These are phyloP conservation scores for Cyanidiococcus yangmingshanensis DNA, from an alignment of 23 red algal genomes.

Conservation along the genomic window DNA sequence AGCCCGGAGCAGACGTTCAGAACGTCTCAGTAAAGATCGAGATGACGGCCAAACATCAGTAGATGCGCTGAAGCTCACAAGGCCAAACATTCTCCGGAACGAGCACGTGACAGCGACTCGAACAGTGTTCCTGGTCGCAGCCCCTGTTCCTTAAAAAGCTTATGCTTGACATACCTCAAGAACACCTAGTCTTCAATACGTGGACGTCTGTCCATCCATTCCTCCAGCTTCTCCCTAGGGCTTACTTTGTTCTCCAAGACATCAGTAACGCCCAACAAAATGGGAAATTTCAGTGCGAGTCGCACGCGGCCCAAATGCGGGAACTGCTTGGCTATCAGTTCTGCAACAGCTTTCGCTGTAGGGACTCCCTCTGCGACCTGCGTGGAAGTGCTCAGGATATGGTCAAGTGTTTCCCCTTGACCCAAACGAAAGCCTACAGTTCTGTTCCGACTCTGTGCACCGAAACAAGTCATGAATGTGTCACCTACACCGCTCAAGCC, in stretches of 20 bases:
- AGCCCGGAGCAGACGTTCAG: no score
- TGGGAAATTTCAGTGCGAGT: neutral
- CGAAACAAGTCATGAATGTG: constrained; percentile 98
- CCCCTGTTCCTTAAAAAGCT: no score
- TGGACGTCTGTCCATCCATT: neutral
- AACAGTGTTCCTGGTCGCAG: no score
- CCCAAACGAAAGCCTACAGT: constrained; percentile 87
- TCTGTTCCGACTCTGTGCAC: constrained; percentile 77
- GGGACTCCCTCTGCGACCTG: constrained; percentile 37
- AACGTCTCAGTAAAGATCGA: no score
- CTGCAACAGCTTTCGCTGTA: constrained; percentile 71
- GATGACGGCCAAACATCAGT: no score
- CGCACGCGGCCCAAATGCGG: neutral
- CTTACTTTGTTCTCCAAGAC: neutral
- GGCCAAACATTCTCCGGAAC: no score
- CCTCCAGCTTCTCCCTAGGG: neutral
- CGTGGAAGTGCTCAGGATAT: constrained; percentile 57
- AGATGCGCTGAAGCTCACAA: no score
- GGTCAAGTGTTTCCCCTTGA: constrained; percentile 61
- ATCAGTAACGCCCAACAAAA: neutral
- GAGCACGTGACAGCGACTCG: no score
- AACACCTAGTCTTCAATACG: neutral
- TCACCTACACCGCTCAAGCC: constrained; percentile 91
- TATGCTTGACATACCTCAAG: no score
- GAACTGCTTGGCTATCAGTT: neutral